These are phyloP conservation scores for Wickerhamiella sorbophila DNA, from an alignment of 805 yeast species.

Conservation along the genomic window DNA sequence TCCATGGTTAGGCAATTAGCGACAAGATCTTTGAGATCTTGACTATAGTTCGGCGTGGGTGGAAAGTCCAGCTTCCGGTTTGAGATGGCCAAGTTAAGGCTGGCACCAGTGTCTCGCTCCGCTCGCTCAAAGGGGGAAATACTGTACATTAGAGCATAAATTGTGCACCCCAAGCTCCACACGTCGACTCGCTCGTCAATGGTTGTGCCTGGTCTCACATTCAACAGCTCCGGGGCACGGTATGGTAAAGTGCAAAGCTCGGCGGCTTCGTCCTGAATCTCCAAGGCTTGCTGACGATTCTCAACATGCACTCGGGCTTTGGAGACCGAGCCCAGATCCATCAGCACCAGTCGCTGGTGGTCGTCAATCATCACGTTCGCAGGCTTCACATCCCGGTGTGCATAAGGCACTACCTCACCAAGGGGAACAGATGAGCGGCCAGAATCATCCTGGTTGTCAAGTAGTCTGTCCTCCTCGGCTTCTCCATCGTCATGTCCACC, in stretches of 20 bases:
- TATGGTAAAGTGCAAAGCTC: constrained; percentile 79
- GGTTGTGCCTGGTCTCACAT: constrained; percentile 49
- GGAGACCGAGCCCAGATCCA: constrained; percentile 72
- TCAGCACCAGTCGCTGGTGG: constrained; percentile 62
- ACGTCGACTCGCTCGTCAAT: constrained; percentile 69
- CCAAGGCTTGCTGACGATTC: constrained; percentile 55
- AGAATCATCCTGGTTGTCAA: constrained; percentile 22
- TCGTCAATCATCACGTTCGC: constrained; percentile 72
- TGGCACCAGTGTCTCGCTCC: constrained; percentile 71
- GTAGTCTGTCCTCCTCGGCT: constrained; percentile 18
- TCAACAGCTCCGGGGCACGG: constrained; percentile 81
- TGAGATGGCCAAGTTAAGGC: constrained; percentile 57
- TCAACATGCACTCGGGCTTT: constrained; percentile 42
- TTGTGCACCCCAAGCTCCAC: constrained; percentile 82
- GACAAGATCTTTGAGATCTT: constrained; percentile 42
- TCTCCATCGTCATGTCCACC: constrained; percentile 21
- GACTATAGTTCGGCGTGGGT: constrained; percentile 36
- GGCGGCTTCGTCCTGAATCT: constrained; percentile 65
- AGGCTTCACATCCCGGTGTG: constrained; percentile 81
- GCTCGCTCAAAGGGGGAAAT: constrained; percentile 79
- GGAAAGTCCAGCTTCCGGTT: constrained; percentile 55
- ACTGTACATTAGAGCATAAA: constrained; percentile 65
- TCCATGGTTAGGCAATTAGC: constrained; percentile 47
- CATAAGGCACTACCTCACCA: constrained; percentile 49
- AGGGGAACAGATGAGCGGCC: constrained; percentile 32